phyloP scores from a whole-genome alignment of 441 rosid genomes.

The Bruguiera hainesii region DNA sequence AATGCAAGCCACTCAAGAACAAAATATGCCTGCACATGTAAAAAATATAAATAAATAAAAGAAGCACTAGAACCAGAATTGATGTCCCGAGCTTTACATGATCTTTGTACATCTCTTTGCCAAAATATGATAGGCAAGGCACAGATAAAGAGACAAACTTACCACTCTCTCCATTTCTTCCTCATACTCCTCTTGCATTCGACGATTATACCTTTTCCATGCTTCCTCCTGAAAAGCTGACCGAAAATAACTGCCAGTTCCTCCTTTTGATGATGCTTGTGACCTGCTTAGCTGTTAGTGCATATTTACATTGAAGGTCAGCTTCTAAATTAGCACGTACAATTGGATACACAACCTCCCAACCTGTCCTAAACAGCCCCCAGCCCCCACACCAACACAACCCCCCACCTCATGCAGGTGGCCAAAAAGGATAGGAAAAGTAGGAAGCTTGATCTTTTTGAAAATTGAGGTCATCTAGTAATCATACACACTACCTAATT shows the following conservation, averaged over 20 bases:
- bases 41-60: neutral
- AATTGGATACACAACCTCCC: neutral
- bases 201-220: slow-evolving; percentile 76
- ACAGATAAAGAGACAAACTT: slow-evolving; percentile 25
- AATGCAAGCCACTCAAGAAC: neutral
- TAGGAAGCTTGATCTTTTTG: neutral
- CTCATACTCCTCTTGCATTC: slow-evolving; percentile 93
- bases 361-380: too few relatives aligned
- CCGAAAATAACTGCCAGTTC: slow-evolving; percentile 58
- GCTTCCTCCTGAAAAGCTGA: slow-evolving; percentile 81
- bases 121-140: neutral
- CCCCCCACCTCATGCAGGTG: too few relatives aligned
- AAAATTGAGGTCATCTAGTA: too few relatives aligned
- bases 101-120: neutral
- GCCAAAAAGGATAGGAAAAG: neutral
- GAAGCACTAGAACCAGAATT: neutral
- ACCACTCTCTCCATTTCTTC: slow-evolving; percentile 98
- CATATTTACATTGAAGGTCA: slow-evolving; percentile 27
- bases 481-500: too few relatives aligned
- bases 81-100: neutral
- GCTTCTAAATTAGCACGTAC: slow-evolving; percentile 1
- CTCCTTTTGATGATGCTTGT: slow-evolving; percentile 49
- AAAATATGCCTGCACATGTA: neutral
- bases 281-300: slow-evolving; percentile 55
- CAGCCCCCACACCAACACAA: neutral